phyloP scores from a whole-genome alignment of 2,329 filamentous ascomycete species.

The Hymenoscyphus fructigenus region DNA sequence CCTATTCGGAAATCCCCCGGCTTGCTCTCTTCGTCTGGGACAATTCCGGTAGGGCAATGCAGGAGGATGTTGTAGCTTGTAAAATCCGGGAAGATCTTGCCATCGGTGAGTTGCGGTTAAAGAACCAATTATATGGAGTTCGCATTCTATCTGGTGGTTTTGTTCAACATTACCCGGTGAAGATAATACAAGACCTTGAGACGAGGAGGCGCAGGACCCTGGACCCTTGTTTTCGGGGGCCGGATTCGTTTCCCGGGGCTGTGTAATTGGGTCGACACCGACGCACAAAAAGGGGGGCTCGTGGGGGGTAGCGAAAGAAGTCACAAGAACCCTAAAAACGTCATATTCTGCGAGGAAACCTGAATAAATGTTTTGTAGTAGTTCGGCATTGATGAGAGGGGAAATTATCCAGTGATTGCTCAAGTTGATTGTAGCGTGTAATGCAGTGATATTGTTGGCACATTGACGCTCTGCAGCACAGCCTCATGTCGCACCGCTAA shows the following conservation, averaged over 20 bases:
- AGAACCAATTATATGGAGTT: not conserved
- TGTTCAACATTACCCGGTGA: not conserved
- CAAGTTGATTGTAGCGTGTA: not conserved
- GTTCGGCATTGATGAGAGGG: not conserved
- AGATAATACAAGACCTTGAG: not conserved
- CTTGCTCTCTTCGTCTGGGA: not conserved
- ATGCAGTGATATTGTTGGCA: not conserved
- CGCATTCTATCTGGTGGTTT: not conserved
- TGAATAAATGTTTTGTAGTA: not conserved
- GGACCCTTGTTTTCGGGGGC: not conserved
- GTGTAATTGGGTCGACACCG: not conserved
- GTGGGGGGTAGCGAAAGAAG: not conserved
- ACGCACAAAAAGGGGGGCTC: not conserved
- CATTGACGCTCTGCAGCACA: constrained; percentile 6
- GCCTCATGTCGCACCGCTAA: constrained; percentile 10
- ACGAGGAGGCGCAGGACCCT: not conserved
- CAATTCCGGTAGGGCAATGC: not conserved
- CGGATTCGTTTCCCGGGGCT: not conserved
- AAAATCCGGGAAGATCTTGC: not conserved
- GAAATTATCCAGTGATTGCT: not conserved
- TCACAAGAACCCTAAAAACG: not conserved
- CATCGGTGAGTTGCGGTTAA: not conserved
- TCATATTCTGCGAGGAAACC: not conserved
- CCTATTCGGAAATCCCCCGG: not conserved
- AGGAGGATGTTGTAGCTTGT: not conserved